These are phyloP conservation scores for Collybiopsis luxurians DNA, from an alignment of 768 basidiomycete species.

Conservation along the genomic window DNA sequence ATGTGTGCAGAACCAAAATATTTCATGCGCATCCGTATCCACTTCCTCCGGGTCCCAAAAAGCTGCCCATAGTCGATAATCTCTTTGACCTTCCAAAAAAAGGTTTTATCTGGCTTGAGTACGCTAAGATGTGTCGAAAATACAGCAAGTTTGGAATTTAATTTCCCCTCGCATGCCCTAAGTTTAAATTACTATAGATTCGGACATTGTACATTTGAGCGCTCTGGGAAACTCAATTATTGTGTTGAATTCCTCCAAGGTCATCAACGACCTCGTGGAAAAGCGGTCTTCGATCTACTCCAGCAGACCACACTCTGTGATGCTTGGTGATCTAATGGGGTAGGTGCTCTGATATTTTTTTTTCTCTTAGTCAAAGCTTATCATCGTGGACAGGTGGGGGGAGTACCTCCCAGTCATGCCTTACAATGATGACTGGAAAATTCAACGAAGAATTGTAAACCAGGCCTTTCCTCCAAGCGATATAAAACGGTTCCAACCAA, in stretches of 20 bases:
- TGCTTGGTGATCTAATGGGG: slow-evolving; percentile 12
- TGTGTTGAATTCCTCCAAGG: slow-evolving; percentile 7
- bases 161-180: too few species aligned
- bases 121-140: slow-evolving; percentile 15
- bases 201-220: slow-evolving; percentile 22
- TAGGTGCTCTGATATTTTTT: too few species aligned
- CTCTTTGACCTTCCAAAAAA: slow-evolving; percentile 14
- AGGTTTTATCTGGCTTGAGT: slow-evolving; percentile 16
- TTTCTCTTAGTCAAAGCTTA: background rate
- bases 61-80: slow-evolving; percentile 15
- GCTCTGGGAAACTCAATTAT: slow-evolving; percentile 6
- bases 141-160: slow-evolving; percentile 11
- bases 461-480: background rate
- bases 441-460: background rate
- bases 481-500: background rate
- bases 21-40: background rate
- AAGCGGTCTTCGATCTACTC: slow-evolving; percentile 7
- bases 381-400: slow-evolving; percentile 5
- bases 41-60: slow-evolving; percentile 11
- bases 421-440: background rate
- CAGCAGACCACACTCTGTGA: slow-evolving; percentile 4
- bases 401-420: background rate
- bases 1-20: too few species aligned
- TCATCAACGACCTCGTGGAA: slow-evolving; percentile 4
- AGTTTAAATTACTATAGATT: slow-evolving; percentile 15